Percentiles rank a stretch among this genome's conserved stretches.
Evolutionary conservation across 225 moss, liverwort and hornwort species (phyloP).

Genomic region (Marchantia paleacea): DNA sequence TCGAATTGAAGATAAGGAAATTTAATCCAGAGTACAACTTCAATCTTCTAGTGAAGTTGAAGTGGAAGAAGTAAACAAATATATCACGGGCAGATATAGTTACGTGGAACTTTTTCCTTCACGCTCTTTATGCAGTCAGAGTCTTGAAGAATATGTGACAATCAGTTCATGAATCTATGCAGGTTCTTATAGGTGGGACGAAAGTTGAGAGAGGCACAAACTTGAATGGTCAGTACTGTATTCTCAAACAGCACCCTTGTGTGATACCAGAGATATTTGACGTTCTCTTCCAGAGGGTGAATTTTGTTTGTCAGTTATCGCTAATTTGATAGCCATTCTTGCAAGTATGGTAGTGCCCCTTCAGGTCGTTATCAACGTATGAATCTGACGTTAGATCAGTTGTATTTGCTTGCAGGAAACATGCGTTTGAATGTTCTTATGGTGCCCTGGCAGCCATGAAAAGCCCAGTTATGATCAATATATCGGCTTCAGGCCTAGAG

Average conservation of each 20-base stretch:
- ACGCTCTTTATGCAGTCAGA: neutral
- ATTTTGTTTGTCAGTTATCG: neutral
- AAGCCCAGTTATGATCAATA: neutral
- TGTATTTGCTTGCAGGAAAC: slow-evolving; percentile 12
- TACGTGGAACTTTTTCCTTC: neutral
- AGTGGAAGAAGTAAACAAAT: no score
- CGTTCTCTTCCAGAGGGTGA: neutral
- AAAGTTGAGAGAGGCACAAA: slow-evolving; percentile 8
- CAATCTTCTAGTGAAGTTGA: neutral
- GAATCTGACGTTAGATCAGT: neutral
- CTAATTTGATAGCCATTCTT: neutral
- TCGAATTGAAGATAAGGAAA: no score
- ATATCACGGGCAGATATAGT: neutral
- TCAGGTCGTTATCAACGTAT: neutral
- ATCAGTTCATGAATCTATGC: neutral
- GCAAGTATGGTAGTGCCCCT: neutral
- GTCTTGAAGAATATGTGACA: neutral
- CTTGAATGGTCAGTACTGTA: slow-evolving; percentile 10
- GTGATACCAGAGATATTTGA: neutral
- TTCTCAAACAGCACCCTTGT: neutral
- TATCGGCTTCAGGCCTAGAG: neutral
- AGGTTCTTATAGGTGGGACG: slow-evolving; percentile 15
- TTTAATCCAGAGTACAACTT: neutral
- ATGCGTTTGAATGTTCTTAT: neutral
- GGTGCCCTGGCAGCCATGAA: slow-evolving; percentile 2